A percentile compares a stretch with the other conserved stretches of the same genome.
Evolutionary conservation across 202 grass and related monocot genomes (phyloP).

Genomic region (Panicum hallii): DNA sequence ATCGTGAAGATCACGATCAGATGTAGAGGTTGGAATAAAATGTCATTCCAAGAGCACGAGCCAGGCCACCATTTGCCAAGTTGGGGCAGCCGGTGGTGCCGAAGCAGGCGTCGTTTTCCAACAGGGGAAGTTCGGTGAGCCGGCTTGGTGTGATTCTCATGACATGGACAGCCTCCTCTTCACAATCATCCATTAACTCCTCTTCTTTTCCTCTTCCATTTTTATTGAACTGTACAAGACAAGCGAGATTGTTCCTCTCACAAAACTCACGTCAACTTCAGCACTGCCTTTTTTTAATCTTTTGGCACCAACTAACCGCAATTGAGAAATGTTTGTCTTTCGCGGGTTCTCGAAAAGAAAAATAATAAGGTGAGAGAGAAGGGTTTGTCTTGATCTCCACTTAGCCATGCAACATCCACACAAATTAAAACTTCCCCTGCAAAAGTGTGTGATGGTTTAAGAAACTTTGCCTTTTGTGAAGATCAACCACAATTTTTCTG

Average conservation of each 20-base stretch:
- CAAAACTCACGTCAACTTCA: background rate
- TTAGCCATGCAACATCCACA: conserved; percentile 4
- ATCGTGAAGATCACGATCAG: background rate
- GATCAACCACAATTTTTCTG: background rate
- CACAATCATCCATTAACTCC: conserved; percentile 39
- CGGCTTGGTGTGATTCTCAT: conserved; percentile 33
- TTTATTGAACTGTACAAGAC: conserved; percentile 11
- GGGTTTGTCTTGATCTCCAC: conserved; percentile 4
- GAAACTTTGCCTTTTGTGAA: background rate
- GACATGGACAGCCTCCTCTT: conserved; percentile 29
- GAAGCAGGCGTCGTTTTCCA: conserved; percentile 44
- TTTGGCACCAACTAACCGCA: background rate
- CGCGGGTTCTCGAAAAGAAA: background rate
- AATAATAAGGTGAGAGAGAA: background rate
- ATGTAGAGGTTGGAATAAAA: background rate
- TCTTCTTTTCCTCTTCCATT: background rate
- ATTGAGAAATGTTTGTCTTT: conserved; percentile 1
- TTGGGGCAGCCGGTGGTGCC: conserved; percentile 12
- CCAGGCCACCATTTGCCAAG: conserved; percentile 6
- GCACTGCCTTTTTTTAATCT: background rate
- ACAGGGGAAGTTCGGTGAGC: conserved; percentile 45
- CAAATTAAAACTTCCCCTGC: background rate
- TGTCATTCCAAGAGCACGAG: conserved; percentile 16
- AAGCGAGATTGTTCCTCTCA: conserved; percentile 39
- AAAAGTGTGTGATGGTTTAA: background rate